Evolutionary conservation across 768 basidiomycete species (phyloP), one percentile per base, ranked within the genome.

Genomic region (Asterophora lycoperdoides): DNA sequence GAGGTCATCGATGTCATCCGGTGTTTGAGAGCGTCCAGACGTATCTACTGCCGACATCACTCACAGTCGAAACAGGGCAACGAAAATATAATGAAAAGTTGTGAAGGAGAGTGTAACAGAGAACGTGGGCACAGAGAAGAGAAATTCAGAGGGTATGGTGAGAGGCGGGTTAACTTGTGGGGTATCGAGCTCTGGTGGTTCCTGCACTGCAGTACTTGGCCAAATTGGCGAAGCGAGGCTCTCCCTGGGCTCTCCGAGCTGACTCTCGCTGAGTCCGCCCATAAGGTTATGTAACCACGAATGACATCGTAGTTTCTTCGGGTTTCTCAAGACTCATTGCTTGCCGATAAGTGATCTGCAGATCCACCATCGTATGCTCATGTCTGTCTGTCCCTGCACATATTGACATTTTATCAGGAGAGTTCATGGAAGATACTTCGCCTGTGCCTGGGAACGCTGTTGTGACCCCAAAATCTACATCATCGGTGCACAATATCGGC

Each of bases 401-500:
- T 15, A 28, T 28, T 26, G 28, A 14, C 5, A 15, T 41, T 6
- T 23, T 29, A 36, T n/a, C 23, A 32, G 9, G 13, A 13, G 13
- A 11, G 29, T 5, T 19, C 18, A 38, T 39, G 35, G 34, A 15
- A 13, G 28, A 18, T 41, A 41, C 40, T 2, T 32, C 30, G 30
- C 13, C 30, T 4, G 30, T 32, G 8, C 14, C 40, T 8, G 20
- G n/a, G 13, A 40, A 19, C 20, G 14, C 4, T 32, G 8, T 20
- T 7, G 14, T 36, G 9, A 13, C 20, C 23, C 34, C 50, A 44
- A 76, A 76, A 49, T 59, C 64, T 8, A 75, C 78, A 1, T 88
- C 86, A 0, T 89, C 87, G 0, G 85, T 89, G 2, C 80, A 81
- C 59, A 77, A 85, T 55, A 64, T 82, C 52, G 58, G 51, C 19